Base-by-base conservation (phyloP, 2,329 filamentous ascomycete genomes). In the Aspergillus nomiae region DNA sequence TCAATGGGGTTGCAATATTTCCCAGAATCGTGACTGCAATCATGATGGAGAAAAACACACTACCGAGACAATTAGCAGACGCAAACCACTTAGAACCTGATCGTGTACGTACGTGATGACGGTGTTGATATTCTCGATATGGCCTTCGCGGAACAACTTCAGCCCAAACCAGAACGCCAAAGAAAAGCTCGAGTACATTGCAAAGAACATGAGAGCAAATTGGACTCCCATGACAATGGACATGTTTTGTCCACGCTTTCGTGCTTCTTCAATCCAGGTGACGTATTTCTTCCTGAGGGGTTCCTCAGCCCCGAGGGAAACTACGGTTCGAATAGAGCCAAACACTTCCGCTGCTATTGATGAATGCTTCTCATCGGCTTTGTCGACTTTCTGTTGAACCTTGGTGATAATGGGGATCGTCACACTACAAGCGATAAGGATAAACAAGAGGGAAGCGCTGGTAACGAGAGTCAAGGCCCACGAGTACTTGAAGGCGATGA, bases 401-500 rank as follows among this genome's bases (percentile, higher is more conserved):
- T 76, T 74, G 8, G 75, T 66, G 8, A 79, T 71, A 3, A 75
- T 57, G 0, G 80, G 79, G 0, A 77, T 48, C 1, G 74, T 73
- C 8, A 78, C 36, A 4, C 67, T 65, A 54, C 75, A 77, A 2
- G 72, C 65, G 16, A 78, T 26, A 0, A 77, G 30, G 9, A 83
- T 76, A 58, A 82, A 82, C 8, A 82, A 70, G 3, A 87, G 69
- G 0, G 80, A 75, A 0, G 82, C 77, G 43, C 80, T 84, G 0
- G 82, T 78, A 3, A 84, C 83, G 0, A 86, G 75, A 0, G 82
- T 85, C n/a, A 86, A 72, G 16, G 82, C 74, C 81, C 83, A 85
- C 34, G 80, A 83, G 63, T 83, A 84, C 19, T 76, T 70, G 64
- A 86, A 86, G 0, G 85, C 81, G 54, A 87, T 81, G 12, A 79